Conservation (phyloP, 2,329 filamentous ascomycete genomes). For the Trichophaea hybrida region DNA sequence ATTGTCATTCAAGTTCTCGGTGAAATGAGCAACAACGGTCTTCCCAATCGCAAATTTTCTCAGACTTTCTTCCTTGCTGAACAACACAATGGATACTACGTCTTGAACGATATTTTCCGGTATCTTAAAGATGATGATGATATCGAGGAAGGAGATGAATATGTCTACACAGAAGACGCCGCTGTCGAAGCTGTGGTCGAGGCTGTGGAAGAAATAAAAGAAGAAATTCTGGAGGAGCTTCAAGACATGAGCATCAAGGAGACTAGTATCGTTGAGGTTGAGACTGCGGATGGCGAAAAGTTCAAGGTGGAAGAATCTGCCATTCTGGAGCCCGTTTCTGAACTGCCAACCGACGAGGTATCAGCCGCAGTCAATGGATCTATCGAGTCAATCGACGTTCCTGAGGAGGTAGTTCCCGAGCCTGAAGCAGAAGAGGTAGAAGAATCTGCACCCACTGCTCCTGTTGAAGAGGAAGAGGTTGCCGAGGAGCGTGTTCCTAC, state of each 20-base stretch:
- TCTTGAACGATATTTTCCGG: slow-evolving; percentile 94
- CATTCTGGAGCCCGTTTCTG: slow-evolving; percentile 18
- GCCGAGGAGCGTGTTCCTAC: slow-evolving; percentile 38
- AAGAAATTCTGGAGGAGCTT: slow-evolving; percentile 19
- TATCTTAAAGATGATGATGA: slow-evolving; percentile 79
- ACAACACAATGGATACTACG: slow-evolving; percentile 94
- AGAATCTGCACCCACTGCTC: neutral
- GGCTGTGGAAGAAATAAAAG: slow-evolving; percentile 17
- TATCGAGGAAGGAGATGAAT: slow-evolving; percentile 47
- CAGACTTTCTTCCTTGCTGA: slow-evolving; percentile 95
- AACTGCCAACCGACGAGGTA: slow-evolving; percentile 19
- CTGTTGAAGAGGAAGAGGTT: slow-evolving; percentile 27
- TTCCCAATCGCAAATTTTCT: slow-evolving; percentile 85
- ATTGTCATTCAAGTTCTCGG: slow-evolving; percentile 98
- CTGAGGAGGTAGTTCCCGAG: slow-evolving; percentile 18
- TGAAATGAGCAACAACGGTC: slow-evolving; percentile 87
- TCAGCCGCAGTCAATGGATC: slow-evolving; percentile 19
- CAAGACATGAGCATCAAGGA: slow-evolving; percentile 19
- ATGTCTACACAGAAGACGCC: slow-evolving; percentile 37
- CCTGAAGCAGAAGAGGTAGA: slow-evolving; percentile 12
- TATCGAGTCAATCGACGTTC: slow-evolving; percentile 5
- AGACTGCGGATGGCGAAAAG: slow-evolving; percentile 14
- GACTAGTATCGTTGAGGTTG: slow-evolving; percentile 17
- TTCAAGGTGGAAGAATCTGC: slow-evolving; percentile 19
- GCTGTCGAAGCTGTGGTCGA: slow-evolving; percentile 31